Percentiles rank a stretch among this genome's conserved stretches.
Evolutionary conservation across 2,329 filamentous ascomycete species (phyloP).

Genomic region (Phaeosphaeriaceae sp.): DNA sequence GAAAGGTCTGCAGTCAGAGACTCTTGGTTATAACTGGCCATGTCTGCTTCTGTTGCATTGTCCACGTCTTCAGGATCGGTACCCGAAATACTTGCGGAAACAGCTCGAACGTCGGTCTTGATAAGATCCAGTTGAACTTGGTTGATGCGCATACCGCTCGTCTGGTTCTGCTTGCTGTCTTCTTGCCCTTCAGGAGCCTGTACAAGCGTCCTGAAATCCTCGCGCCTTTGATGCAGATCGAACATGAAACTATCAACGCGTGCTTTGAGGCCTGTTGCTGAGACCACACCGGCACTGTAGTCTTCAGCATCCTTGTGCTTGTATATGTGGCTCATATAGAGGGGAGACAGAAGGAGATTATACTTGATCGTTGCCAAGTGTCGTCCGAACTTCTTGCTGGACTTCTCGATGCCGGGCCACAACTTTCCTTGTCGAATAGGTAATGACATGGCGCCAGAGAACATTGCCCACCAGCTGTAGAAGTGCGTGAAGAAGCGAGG

Average conservation of each 20-base stretch:
- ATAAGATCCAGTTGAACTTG: conserved; percentile 92
- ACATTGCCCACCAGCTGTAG: conserved; percentile 97
- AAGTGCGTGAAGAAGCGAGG: conserved; percentile 98
- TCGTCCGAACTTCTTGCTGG: conserved; percentile 96
- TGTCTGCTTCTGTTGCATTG: conserved; percentile 67
- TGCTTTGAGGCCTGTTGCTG: conserved; percentile 95
- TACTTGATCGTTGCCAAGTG: conserved; percentile 99
- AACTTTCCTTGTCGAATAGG: conserved; percentile 91
- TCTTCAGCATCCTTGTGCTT: conserved; percentile 97
- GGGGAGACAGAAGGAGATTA: conserved; percentile 86
- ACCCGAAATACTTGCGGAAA: conserved; percentile 87
- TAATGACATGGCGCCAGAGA: conserved; percentile 91
- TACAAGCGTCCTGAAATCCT: conserved; percentile 86
- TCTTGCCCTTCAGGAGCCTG: conserved; percentile 65
- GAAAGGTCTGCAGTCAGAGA: conserved; percentile 70
- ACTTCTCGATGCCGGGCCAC: conserved; percentile 93
- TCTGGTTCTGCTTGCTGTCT: conserved; percentile 77
- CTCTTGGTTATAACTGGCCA: conserved; percentile 63
- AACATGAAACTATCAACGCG: conserved; percentile 97
- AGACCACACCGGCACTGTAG: conserved; percentile 77
- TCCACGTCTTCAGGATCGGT: conserved; percentile 80
- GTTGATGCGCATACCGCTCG: conserved; percentile 94
- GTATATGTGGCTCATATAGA: conserved; percentile 97
- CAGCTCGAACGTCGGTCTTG: conserved; percentile 88
- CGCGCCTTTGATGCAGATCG: conserved; percentile 90